Conservation (phyloP, 495 filamentous ascomycete genomes). For the Daldinia childiae region DNA sequence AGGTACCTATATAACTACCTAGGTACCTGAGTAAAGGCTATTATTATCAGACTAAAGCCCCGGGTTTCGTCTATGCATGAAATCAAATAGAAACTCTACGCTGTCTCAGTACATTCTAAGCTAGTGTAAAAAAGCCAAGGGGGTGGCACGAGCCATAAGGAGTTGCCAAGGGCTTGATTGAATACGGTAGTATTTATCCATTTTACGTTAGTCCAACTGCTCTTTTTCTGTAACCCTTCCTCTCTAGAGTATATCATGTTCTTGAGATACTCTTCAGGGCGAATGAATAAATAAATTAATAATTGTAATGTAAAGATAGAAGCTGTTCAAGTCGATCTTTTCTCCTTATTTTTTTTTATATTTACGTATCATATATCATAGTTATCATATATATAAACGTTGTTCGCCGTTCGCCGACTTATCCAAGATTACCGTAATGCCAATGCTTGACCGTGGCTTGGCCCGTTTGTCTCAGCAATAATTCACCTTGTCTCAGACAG, state of each 20-base stretch:
- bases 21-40: background rate
- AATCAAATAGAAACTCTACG: background rate
- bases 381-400: no score
- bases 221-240: background rate
- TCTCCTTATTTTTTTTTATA: background rate
- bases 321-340: background rate
- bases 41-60: background rate
- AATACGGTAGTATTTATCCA: constrained; percentile 16
- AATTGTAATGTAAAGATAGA: background rate
- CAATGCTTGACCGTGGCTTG: constrained; percentile 4
- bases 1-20: background rate
- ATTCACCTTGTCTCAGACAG: constrained; percentile 20
- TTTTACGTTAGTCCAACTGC: constrained; percentile 11
- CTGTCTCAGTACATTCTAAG: background rate
- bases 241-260: background rate
- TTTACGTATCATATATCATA: no score
- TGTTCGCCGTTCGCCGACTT: background rate
- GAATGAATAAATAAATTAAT: background rate
- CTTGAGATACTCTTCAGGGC: background rate
- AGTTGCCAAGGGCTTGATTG: constrained; percentile 5
- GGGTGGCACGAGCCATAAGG: constrained; percentile 30
- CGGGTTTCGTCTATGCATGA: background rate
- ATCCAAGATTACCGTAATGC: background rate
- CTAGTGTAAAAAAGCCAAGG: background rate
- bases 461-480: constrained; percentile 19